phyloP scores from a whole-genome alignment of 2,329 filamentous ascomycete genomes.

The Colletotrichum salicis region DNA sequence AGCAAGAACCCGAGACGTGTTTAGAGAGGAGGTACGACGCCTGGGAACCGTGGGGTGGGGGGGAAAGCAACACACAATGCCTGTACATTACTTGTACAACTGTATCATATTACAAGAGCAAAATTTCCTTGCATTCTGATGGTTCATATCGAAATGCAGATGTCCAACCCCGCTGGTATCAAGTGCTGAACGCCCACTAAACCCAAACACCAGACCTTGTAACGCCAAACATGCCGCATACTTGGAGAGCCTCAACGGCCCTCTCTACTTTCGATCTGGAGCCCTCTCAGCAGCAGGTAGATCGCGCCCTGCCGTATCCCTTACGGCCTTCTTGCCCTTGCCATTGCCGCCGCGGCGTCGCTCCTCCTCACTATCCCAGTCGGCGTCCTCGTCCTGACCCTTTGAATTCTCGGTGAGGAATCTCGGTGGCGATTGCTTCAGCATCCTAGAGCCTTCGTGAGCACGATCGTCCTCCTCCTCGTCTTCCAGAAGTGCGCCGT shows the following conservation, averaged over 20 bases:
- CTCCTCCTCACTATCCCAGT: constrained; percentile 60
- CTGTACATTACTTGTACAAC: constrained; percentile 51
- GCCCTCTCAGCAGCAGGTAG: constrained; percentile 65
- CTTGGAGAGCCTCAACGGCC: neutral
- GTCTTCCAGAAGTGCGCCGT: constrained; percentile 74
- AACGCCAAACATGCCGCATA: constrained; percentile 24
- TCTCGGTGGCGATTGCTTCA: constrained; percentile 50
- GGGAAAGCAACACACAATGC: constrained; percentile 8
- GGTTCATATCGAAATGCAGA: constrained; percentile 20
- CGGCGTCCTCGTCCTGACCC: constrained; percentile 43
- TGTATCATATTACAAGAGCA: constrained; percentile 45
- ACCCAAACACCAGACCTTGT: neutral
- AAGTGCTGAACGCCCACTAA: constrained; percentile 30
- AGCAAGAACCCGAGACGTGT: constrained; percentile 86
- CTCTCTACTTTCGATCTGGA: constrained; percentile 42
- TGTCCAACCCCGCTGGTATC: constrained; percentile 34
- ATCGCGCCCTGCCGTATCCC: constrained; percentile 62
- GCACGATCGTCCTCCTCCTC: constrained; percentile 60
- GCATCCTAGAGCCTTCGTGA: constrained; percentile 69
- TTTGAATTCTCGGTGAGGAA: constrained; percentile 41
- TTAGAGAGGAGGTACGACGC: constrained; percentile 41
- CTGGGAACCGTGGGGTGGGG: neutral
- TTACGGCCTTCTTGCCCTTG: constrained; percentile 57
- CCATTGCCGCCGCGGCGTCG: constrained; percentile 50
- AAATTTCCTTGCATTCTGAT: constrained; percentile 25